Conservation (phyloP, 306 rosid genomes). For the Potentilla sterilis region DNA sequence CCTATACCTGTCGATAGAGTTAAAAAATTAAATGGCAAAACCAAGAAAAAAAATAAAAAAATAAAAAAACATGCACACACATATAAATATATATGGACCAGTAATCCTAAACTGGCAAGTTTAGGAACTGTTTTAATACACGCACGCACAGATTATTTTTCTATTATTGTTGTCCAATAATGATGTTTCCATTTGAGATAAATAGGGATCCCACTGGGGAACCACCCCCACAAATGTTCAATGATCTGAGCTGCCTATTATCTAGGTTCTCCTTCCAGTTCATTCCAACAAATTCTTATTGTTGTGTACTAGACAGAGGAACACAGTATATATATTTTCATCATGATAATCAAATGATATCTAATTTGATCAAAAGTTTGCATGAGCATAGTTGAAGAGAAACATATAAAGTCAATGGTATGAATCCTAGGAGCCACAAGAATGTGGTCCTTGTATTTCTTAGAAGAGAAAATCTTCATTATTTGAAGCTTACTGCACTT, state of each 20-base stretch:
- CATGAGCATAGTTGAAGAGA: background rate
- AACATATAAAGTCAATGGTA: background rate
- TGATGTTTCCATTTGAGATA: background rate
- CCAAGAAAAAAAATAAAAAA: conserved; percentile 2
- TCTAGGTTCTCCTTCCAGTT: background rate
- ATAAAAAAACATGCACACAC: too few species aligned
- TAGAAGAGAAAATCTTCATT: background rate
- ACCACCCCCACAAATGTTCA: conserved; percentile 6
- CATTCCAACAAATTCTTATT: conserved; percentile 1
- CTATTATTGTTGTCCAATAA: conserved; percentile 15
- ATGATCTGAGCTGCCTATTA: background rate
- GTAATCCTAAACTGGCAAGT: conserved; percentile 16
- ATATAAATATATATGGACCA: conserved; percentile 23
- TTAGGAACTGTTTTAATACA: conserved; percentile 13
- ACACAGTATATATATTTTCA: background rate
- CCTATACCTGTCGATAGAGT: conserved; percentile 65
- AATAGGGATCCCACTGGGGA: background rate
- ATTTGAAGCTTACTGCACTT: background rate
- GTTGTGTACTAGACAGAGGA: background rate
- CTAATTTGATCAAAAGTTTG: background rate
- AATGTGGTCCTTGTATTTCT: background rate
- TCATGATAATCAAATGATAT: background rate
- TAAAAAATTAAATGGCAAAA: background rate
- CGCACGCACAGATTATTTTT: background rate
- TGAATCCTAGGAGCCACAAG: background rate